These are phyloP conservation scores for Fusarium pilosicola DNA, from an alignment of 2,329 filamentous ascomycete species.

Conservation along the genomic window DNA sequence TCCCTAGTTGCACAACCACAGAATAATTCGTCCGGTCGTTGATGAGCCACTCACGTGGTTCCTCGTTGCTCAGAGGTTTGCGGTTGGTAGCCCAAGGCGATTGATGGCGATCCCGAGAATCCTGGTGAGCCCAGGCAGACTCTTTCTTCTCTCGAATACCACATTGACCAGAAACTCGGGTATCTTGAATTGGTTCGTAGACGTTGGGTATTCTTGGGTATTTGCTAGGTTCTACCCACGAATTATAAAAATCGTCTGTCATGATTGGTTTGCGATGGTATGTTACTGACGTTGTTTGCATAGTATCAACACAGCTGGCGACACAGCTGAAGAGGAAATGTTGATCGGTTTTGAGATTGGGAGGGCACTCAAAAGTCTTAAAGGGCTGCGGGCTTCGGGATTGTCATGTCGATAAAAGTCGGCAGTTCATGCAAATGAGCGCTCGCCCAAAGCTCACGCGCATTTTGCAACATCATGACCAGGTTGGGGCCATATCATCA, in stretches of 20 bases:
- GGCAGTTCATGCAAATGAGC: slow-evolving; percentile 20
- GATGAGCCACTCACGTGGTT: neutral
- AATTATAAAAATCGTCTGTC: slow-evolving; percentile 27
- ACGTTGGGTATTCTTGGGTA: slow-evolving; percentile 38
- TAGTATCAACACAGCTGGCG: neutral
- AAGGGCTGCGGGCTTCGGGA: neutral
- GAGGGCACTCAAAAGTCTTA: slow-evolving; percentile 1
- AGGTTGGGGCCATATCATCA: slow-evolving; percentile 26
- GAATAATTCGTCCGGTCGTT: slow-evolving; percentile 24
- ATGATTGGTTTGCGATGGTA: slow-evolving; percentile 12
- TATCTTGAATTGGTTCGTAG: slow-evolving; percentile 33
- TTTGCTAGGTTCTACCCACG: slow-evolving; percentile 32
- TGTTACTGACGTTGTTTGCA: slow-evolving; percentile 22
- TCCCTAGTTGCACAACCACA: slow-evolving; percentile 15
- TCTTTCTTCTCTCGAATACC: slow-evolving; percentile 16
- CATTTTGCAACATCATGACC: slow-evolving; percentile 28
- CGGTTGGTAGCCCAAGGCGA: slow-evolving; percentile 1
- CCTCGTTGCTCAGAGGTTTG: neutral
- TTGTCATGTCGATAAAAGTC: slow-evolving; percentile 1
- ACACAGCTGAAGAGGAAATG: neutral
- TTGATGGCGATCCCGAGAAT: neutral
- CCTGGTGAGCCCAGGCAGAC: neutral
- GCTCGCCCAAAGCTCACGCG: slow-evolving; percentile 37
- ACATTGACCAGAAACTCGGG: slow-evolving; percentile 2
- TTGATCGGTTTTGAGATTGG: neutral